Conservation (phyloP, 371 early-diverging fungal genomes). For the Phascolomyces articulosus region DNA sequence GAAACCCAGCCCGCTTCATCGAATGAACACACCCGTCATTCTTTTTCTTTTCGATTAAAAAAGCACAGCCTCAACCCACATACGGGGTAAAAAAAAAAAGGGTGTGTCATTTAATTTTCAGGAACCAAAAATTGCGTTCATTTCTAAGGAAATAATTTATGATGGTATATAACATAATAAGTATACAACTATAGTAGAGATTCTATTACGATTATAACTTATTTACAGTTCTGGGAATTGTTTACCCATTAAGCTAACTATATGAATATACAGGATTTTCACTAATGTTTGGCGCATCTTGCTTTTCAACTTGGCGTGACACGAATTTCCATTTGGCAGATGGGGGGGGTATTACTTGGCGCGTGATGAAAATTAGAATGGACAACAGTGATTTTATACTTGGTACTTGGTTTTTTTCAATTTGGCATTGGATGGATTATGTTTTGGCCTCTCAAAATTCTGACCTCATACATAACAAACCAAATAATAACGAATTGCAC, state of each 20-base stretch:
- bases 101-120: too few species aligned
- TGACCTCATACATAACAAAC: not conserved
- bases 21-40: too few species aligned
- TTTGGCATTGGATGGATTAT: not conserved
- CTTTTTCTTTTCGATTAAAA: too few species aligned
- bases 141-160: too few species aligned
- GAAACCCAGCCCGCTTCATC: not conserved
- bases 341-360: not conserved
- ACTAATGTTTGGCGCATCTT: not conserved
- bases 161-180: too few species aligned
- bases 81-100: too few species aligned
- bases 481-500: not conserved
- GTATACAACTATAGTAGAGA: too few species aligned
- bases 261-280: not conserved
- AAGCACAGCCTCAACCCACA: too few species aligned
- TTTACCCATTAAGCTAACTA: too few species aligned
- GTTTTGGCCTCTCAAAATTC: not conserved
- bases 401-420: not conserved
- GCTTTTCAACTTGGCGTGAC: not conserved
- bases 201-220: too few species aligned
- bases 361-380: not conserved
- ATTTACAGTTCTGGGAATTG: too few species aligned
- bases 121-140: too few species aligned
- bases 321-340: conserved; percentile 3
- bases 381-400: not conserved